Base-by-base conservation (phyloP, 2,329 filamentous ascomycete genomes). In the Coniochaeta hoffmannii region DNA sequence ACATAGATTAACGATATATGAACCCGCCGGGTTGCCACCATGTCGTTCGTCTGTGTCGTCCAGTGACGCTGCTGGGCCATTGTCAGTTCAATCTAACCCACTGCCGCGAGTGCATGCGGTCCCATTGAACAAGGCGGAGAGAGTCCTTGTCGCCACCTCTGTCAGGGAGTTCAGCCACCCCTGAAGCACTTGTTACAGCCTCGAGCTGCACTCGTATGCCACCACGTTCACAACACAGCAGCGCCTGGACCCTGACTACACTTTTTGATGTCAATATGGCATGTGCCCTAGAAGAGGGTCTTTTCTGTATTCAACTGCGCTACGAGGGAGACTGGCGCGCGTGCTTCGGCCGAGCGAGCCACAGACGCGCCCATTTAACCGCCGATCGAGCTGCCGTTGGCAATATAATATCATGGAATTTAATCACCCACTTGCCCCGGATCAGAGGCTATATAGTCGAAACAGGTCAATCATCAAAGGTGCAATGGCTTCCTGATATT, bases 381-480 rank as follows among this genome's bases (percentile, higher is more conserved):
- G 41, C 41, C 22, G 41, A 12, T 28, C n/a, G n/a, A 46, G 26
- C 11, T 46, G 11, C 19, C 41, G 41, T 22, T 46, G 19, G 41
- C 24, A 46, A 46, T 28, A 46, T 14, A 46, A 46, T 28, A 46
- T 14, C 22, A n/a, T 46, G 10, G 41, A 46, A 12, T 9, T 46
- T 46, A 46, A 26, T 46, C 24, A 28, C 41, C 41, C 41, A 46
- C 41, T 46, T 46, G 26, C 41, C 41, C 41, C 41, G 41, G 41
- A 46, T 46, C 19, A 46, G 41, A 46, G 41, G 19, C 41, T 46
- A 46, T 46, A 46, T 46, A 46, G 41, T 46, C 41, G 41, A 46
- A 46, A 46, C 41, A 22, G 26, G 41, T 28, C 41, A 12, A 46
- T 46, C 41, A 26, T 19, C 41, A 10, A 46, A 46, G 41, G 41